Conservation (phyloP, 805 yeast species). For the Jamesozyma lodderae region DNA sequence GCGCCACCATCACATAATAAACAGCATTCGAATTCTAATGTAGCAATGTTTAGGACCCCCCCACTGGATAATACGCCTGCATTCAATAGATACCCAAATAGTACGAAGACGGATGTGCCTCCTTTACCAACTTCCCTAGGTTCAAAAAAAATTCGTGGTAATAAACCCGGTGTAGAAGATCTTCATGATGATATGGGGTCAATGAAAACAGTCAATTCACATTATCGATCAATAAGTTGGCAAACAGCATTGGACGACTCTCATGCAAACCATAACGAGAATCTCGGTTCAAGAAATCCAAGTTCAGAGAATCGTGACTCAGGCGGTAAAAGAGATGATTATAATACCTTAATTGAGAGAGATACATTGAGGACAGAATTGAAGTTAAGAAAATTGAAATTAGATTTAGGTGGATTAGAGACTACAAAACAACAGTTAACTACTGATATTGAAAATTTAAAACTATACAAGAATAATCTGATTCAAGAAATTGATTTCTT, state of each 20-base stretch:
- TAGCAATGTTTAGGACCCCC: slow-evolving; percentile 14
- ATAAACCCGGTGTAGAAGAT: too few species aligned
- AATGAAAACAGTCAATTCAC: not conserved
- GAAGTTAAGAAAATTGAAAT: slow-evolving; percentile 34
- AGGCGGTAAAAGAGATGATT: not conserved
- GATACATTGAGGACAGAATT: slow-evolving; percentile 28
- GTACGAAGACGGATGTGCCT: too few species aligned
- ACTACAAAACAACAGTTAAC: slow-evolving; percentile 36
- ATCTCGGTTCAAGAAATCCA: too few species aligned
- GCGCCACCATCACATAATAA: not conserved
- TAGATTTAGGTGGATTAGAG: slow-evolving; percentile 35
- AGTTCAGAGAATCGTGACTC: not conserved
- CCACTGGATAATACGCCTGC: slow-evolving; percentile 6
- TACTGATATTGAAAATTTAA: slow-evolving; percentile 46
- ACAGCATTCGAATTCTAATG: slow-evolving; percentile 4
- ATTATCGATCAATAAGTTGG: slow-evolving; percentile 5
- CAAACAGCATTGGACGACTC: slow-evolving; percentile 3
- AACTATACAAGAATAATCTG: slow-evolving; percentile 38
- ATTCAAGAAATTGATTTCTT: slow-evolving; percentile 36
- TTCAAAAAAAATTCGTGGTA: too few species aligned
- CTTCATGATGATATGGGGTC: not conserved
- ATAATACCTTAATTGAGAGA: slow-evolving; percentile 4
- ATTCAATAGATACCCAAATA: not conserved
- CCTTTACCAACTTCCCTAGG: not conserved
- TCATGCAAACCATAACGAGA: not conserved